Base-by-base conservation (phyloP, 345 rosid species). In the Hypericum androsaemum region DNA sequence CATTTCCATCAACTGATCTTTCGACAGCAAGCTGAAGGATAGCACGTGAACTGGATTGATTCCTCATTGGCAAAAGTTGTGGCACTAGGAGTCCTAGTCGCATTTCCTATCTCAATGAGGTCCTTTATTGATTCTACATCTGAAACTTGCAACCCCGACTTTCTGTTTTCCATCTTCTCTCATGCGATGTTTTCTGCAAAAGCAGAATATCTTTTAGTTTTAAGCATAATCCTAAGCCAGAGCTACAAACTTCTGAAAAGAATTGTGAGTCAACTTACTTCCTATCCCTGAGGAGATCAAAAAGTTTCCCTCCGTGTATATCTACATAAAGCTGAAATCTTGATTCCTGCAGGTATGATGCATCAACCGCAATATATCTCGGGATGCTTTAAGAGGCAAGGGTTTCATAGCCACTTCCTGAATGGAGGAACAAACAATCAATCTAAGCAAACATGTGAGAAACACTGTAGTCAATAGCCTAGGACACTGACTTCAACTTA, bases 321-420 rank as follows among this genome's bases (percentile, higher is more conserved):
- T 81, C 88, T 60, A 79, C 77, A 70, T 68, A 66, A 56, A 82
- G 68, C 48, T 74, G 80, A 63, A 82, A 77, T 12, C 80, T 64
- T 77, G 79, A 61, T 68, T 79, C 47, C 71, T 42, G 65, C 76
- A 65, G 5, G 69, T 60, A 36, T 71, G 71, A 55, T 57, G 72
- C 82, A 81, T 71, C 49, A 74, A 58, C 52, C 76, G 64, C 54
- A 82, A 54, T 44, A 79, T 77, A 65, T 79, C 80, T 51, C 69
- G 80, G 37, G 82, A 72, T 57, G 88, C 88, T 64, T 74, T 82
- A 15, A 82, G 59, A 56, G 88, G 88, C 62, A 82, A 51, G 28
- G 84, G 84, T 57, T 81, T 80, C 88, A 81, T 81, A 1, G 88
- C 88, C 88, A 53, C 88, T 81, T 47, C 86, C 83, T 80, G 70